Evolutionary conservation across 192 early-diverging fungal genomes (phyloP), one percentile per base, ranked within the genome.

Genomic region (Chytriomyces sp.): DNA sequence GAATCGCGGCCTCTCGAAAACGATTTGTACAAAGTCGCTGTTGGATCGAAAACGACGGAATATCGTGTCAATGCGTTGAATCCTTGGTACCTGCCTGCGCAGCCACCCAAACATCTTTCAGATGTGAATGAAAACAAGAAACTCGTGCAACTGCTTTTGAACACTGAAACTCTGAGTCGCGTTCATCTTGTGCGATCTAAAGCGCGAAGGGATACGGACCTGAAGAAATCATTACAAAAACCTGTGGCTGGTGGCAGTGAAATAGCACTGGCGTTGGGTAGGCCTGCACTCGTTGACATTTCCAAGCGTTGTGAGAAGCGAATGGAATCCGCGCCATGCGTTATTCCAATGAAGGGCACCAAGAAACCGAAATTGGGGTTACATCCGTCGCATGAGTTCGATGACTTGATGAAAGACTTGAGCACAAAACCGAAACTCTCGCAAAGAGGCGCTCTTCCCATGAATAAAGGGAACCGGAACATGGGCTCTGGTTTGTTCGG

Each of bases 251-350:
- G 20, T 23, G 43, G 20, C 18, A 9, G 5, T 6, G 57, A 20
- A 57, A 10, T n/a, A 11, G 10, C 1, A 11, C 20, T 57, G n/a
- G 10, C 3, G 5, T 35, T 18, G 26, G 20, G 24, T 28, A 47
- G 11, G 50, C 23, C 23, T 20, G 18, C 46, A 26, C 9, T 57
- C 3, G 53, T 57, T 20, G 20, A 53, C 3, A 71, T 71, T 23
- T 16, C 18, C 7, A 71, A 71, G 26, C n/a, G 8, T 16, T 71
- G 69, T 20, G 49, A 9, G 16, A 60, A 71, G 57, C n/a, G 69
- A 44, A n/a, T 71, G 50, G 69, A 71, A 43, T 50, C 69, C 5
- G 69, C 69, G 35, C 69, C 69, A 5, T n/a, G 20, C 3, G 20
- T 57, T 57, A 57, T 57, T n/a, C 53, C 53, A 20, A 57, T 57